phyloP scores from a whole-genome alignment of 2,329 filamentous ascomycete genomes.

The Rhinocladiella mackenziei region DNA sequence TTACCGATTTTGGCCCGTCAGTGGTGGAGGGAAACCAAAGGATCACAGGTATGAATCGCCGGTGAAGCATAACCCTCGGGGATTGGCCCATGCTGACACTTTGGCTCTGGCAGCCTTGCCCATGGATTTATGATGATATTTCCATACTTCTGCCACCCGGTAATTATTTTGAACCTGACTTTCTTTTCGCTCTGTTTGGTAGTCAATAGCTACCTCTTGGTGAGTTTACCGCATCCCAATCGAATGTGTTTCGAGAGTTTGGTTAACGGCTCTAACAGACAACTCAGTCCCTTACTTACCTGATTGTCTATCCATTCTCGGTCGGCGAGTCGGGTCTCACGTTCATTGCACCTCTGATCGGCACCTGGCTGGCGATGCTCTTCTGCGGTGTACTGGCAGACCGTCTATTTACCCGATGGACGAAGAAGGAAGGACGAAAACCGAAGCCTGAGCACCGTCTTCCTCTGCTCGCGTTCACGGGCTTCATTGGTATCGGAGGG shows the following conservation, averaged over 20 bases:
- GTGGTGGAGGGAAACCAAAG: slow-evolving; percentile 15
- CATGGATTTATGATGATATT: slow-evolving; percentile 12
- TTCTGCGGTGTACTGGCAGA: slow-evolving; percentile 17
- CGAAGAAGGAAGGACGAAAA: slow-evolving; percentile 3
- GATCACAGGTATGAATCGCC: slow-evolving; percentile 6
- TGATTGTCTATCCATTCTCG: slow-evolving; percentile 58
- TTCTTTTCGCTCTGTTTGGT: slow-evolving; percentile 16
- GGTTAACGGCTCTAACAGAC: slow-evolving; percentile 9
- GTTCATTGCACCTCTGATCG: slow-evolving; percentile 19
- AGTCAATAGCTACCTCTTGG: slow-evolving; percentile 14
- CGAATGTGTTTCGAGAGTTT: neutral
- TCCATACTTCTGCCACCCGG: slow-evolving; percentile 15
- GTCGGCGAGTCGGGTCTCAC: slow-evolving; percentile 46
- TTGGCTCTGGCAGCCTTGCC: slow-evolving; percentile 1
- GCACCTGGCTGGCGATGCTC: slow-evolving; percentile 15
- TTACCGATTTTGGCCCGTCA: slow-evolving; percentile 13
- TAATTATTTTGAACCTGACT: slow-evolving; percentile 12
- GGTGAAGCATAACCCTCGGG: neutral
- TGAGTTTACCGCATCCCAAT: neutral
- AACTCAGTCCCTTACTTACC: slow-evolving; percentile 51
- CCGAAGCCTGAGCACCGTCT: slow-evolving; percentile 16
- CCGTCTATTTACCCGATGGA: slow-evolving; percentile 7
- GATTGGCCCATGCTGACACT: neutral
- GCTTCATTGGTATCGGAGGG: slow-evolving; percentile 11
- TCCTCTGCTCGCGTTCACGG: slow-evolving; percentile 11